Evolutionary conservation across 805 yeast genomes (phyloP).

Genomic region (Candida patagonica): DNA sequence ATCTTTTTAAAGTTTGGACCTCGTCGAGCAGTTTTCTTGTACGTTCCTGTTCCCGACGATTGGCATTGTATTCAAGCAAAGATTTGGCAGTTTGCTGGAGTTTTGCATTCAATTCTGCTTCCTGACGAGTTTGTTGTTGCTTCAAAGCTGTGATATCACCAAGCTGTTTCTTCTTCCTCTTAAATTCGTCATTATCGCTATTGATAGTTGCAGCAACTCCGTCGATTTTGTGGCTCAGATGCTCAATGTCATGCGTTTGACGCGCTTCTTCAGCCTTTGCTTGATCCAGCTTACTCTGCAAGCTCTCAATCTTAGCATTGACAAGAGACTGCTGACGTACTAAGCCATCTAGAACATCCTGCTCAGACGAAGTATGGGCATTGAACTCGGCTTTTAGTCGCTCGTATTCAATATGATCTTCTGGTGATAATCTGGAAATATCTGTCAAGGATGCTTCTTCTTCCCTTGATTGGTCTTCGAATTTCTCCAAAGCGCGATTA

Average conservation of each 20-base stretch:
- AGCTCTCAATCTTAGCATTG: slow-evolving; percentile 16
- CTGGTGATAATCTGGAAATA: slow-evolving; percentile 34
- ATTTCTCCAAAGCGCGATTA: slow-evolving; percentile 31
- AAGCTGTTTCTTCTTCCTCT: slow-evolving; percentile 19
- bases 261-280: slow-evolving; percentile 10
- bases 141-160: slow-evolving; percentile 20
- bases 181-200: slow-evolving; percentile 18
- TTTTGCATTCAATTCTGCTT: slow-evolving; percentile 52
- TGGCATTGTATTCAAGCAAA: slow-evolving; percentile 66
- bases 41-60: slow-evolving; percentile 62
- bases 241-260: slow-evolving; percentile 28
- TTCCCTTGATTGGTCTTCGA: slow-evolving; percentile 29
- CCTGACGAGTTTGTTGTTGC: slow-evolving; percentile 29
- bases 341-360: slow-evolving; percentile 16
- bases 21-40: slow-evolving; percentile 68
- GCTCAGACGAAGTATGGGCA: slow-evolving; percentile 19
- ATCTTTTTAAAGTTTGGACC: slow-evolving; percentile 54
- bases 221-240: slow-evolving; percentile 30
- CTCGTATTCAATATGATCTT: slow-evolving; percentile 50
- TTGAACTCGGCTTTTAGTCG: slow-evolving; percentile 43
- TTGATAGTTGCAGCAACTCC: slow-evolving; percentile 24
- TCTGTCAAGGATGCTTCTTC: slow-evolving; percentile 26
- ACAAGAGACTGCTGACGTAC: slow-evolving; percentile 19
- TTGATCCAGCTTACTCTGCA: slow-evolving; percentile 15
- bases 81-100: slow-evolving; percentile 50